Evolutionary conservation across 2,329 filamentous ascomycete species (phyloP), one percentile per base, ranked within the genome.

Genomic region (Akanthomyces dipterigenus): DNA sequence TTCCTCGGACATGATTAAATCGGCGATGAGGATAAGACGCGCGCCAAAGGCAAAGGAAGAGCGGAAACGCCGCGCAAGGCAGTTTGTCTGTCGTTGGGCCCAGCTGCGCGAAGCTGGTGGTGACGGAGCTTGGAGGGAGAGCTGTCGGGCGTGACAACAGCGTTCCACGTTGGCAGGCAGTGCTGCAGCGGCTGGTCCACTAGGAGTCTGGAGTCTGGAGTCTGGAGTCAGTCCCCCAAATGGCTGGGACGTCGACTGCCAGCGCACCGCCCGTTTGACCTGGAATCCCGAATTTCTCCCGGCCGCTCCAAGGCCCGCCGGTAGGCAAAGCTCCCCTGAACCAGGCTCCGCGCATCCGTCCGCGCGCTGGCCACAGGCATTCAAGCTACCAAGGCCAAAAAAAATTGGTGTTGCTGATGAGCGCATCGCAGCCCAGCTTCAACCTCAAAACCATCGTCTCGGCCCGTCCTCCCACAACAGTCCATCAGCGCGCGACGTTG

Each of bases 1-100:
- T 67, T 86, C 83, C 66, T 87, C 84, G 16, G 84, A 85, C 84
- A 88, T 88, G 67, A 62, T 69, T 70, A 51, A 62, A 42, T 28
- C 40, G 46, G 43, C 36, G 5, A 34, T 18, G 34, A 42, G 11
- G 3, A n/a, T 16, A 3, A 16, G 28, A 20, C 20, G 42, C 38
- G 51, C 24, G 20, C 9, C 8, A 7, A n/a, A 40, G 34, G n/a
- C 18, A 4, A 42, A 34, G 28, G 16, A 24, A 12, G n/a, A 46
- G 20, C 46, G 31, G 7, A 56, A 18, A 22, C 28, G 54, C 45
- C 42, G 31, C 40, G 26, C 31, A 43, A 26, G 22, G 61, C 28
- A 60, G 12, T 14, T 9, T 38, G 48, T 53, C 26, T 53, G 54
- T 56, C 48, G 60, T 54, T 28, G 28, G n/a, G 14, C 45, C 46